Percentiles rank a stretch among this genome's conserved stretches.
Conservation (phyloP, 2,329 filamentous ascomycete species). For the Claviceps arundinis region DNA sequence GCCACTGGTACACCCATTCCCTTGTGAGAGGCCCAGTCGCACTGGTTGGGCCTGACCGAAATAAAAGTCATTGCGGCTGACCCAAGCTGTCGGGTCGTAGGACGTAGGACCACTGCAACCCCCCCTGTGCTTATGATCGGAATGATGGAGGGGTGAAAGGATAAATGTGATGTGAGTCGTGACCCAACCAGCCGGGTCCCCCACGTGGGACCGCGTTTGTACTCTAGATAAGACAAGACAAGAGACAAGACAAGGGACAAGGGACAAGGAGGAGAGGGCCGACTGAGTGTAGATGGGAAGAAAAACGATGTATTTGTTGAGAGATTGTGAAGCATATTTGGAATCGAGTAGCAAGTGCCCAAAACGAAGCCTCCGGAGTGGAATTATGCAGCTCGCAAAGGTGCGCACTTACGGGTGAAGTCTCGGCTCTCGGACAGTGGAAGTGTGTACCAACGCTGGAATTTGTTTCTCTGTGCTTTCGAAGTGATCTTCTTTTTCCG, state of each 20-base stretch:
- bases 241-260: background rate
- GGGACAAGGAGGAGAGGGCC: background rate
- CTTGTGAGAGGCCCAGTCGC: background rate
- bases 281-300: background rate
- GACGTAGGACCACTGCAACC: background rate
- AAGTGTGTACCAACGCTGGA: background rate
- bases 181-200: conserved; percentile 3
- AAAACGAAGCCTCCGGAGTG: too few relatives aligned
- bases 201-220: conserved; percentile 4
- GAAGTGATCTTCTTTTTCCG: too few relatives aligned
- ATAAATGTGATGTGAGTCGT: conserved; percentile 3
- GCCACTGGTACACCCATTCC: background rate
- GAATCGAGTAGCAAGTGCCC: too few relatives aligned
- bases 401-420: background rate
- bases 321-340: too few relatives aligned
- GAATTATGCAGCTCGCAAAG: background rate
- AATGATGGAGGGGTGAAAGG: background rate
- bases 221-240: background rate
- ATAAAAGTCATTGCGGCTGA: conserved; percentile 3
- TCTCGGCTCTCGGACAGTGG: background rate
- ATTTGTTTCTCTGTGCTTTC: too few relatives aligned
- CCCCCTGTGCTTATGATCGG: conserved; percentile 3
- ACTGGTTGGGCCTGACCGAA: conserved; percentile 4
- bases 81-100: conserved; percentile 7
- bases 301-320: background rate